These are phyloP conservation scores for Acanthamoeba royreba DNA, from an alignment of 208 protist species.

Conservation along the genomic window DNA sequence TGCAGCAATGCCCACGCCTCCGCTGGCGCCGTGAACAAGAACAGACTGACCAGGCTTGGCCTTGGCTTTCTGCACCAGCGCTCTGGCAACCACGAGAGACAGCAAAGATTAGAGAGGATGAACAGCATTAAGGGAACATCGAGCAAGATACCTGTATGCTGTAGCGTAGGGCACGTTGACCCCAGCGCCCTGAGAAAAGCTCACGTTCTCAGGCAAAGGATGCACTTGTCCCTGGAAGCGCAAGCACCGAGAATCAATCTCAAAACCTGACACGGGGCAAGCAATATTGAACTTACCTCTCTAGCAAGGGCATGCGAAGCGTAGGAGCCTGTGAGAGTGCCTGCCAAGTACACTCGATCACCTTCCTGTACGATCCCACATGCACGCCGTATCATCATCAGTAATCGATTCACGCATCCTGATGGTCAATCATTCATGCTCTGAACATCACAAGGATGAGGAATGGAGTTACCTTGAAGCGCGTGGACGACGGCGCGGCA, in stretches of 20 bases:
- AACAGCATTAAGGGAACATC: background rate
- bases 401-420: background rate
- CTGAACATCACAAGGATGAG: background rate
- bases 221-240: background rate
- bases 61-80: background rate
- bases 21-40: background rate
- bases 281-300: background rate
- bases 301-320: background rate
- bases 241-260: background rate
- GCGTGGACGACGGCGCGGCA: background rate
- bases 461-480: background rate
- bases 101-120: background rate
- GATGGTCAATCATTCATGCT: background rate
- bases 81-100: background rate
- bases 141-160: background rate
- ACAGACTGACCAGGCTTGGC: background rate
- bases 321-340: background rate
- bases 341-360: background rate
- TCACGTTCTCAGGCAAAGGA: background rate
- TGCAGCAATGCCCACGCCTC: background rate
- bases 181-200: background rate
- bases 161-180: slow-evolving; percentile 38
- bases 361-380: background rate
- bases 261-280: background rate
- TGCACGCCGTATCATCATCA: background rate